Evolutionary conservation across 2,329 filamentous ascomycete species (phyloP).

Genomic region (Sporothrix mexicana): DNA sequence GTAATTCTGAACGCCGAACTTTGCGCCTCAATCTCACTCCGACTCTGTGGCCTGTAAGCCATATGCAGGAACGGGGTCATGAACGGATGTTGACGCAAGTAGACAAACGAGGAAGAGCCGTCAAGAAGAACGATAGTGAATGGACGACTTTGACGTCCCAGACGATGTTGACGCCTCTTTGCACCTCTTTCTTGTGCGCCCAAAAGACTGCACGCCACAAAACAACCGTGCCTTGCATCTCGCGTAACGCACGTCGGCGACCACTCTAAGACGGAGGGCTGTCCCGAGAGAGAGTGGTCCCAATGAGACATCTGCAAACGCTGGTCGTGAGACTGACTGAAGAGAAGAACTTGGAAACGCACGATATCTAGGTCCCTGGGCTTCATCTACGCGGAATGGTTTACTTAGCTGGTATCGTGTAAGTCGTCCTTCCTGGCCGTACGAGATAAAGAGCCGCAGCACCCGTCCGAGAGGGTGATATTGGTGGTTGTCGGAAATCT

Average conservation of each 20-base stretch:
- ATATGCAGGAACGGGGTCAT: not conserved
- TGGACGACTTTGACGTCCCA: not conserved
- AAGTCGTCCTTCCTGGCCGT: not conserved
- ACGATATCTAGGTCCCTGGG: not conserved
- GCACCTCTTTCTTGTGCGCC: no score
- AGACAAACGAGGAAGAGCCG: not conserved
- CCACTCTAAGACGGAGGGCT: not conserved
- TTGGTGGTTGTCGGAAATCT: not conserved
- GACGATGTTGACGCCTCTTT: not conserved
- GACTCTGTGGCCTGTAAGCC: not conserved
- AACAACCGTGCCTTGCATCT: not conserved
- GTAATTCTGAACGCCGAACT: not conserved
- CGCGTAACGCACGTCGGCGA: constrained; percentile 16
- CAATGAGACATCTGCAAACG: not conserved
- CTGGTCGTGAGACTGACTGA: not conserved
- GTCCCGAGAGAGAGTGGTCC: not conserved
- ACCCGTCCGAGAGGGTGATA: not conserved
- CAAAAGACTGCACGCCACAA: not conserved
- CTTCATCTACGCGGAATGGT: not conserved
- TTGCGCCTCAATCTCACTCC: not conserved
- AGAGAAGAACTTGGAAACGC: not conserved
- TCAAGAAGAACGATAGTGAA: not conserved
- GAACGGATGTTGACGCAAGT: not conserved
- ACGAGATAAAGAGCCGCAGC: not conserved
- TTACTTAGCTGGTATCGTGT: not conserved